Conservation (phyloP, 345 rosid genomes). For the Durio zibethinus region DNA sequence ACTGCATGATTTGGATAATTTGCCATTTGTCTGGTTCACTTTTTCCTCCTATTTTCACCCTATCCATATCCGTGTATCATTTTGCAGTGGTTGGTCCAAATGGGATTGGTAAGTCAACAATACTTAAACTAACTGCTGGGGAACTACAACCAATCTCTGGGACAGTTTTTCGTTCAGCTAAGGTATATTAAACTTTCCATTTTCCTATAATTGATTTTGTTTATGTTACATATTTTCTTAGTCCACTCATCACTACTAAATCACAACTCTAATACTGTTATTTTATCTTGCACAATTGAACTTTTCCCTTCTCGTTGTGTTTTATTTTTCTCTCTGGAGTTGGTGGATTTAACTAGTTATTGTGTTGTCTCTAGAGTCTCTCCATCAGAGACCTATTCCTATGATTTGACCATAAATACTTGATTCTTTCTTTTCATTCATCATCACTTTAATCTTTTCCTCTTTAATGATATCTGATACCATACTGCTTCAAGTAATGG, state of each 20-base stretch:
- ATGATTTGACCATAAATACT: not conserved
- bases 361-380: not conserved
- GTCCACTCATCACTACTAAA: not conserved
- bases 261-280: not conserved
- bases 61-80: conserved; percentile 8
- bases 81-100: conserved; percentile 97
- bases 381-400: not conserved
- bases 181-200: conserved; percentile 44
- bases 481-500: not conserved
- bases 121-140: conserved; percentile 92
- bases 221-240: not conserved
- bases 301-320: not conserved
- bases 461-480: not conserved
- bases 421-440: not conserved
- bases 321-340: not conserved
- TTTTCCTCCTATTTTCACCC: not conserved
- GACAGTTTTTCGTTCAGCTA: conserved; percentile 95
- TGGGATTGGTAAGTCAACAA: conserved; percentile 98
- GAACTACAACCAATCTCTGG: conserved; percentile 97
- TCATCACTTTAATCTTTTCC: not conserved
- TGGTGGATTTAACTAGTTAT: not conserved
- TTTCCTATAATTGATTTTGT: not conserved
- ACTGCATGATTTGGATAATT: not conserved
- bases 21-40: not conserved
- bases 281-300: not conserved